Percentiles rank a stretch among this genome's conserved stretches.
These are phyloP conservation scores for Aspergillus vadensis DNA, from an alignment of 2,329 filamentous ascomycete species.

Conservation along the genomic window DNA sequence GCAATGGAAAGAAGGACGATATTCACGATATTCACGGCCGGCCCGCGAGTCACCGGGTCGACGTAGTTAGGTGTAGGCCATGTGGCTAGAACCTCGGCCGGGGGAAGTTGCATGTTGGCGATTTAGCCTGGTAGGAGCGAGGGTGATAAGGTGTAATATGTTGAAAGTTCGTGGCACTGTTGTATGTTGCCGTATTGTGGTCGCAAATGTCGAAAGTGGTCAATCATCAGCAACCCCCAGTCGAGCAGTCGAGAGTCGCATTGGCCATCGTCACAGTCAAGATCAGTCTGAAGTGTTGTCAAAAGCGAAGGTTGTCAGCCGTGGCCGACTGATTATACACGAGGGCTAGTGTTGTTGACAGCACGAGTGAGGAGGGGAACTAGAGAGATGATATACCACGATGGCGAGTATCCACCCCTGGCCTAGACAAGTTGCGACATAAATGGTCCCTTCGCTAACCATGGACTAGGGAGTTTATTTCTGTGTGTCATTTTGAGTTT, in stretches of 20 bases:
- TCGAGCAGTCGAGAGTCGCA: constrained; percentile 5
- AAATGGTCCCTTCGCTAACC: constrained; percentile 6
- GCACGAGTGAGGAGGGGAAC: constrained; percentile 1
- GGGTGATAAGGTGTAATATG: neutral
- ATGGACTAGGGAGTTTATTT: neutral
- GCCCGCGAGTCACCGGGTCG: constrained; percentile 49
- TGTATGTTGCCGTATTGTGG: neutral
- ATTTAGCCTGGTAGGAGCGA: constrained; percentile 1
- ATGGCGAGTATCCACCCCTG: constrained; percentile 1
- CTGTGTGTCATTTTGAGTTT: constrained; percentile 8
- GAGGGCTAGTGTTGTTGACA: neutral
- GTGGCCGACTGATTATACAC: neutral
- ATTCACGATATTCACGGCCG: constrained; percentile 46
- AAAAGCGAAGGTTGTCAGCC: neutral
- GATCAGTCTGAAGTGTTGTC: neutral
- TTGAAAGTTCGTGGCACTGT: neutral
- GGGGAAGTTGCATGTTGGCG: constrained; percentile 42
- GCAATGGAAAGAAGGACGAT: constrained; percentile 44
- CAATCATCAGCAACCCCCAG: constrained; percentile 14
- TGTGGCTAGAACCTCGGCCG: constrained; percentile 42
- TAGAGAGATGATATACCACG: constrained; percentile 13
- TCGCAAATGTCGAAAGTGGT: neutral
- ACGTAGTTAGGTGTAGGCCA: constrained; percentile 54
- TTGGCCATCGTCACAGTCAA: constrained; percentile 14
- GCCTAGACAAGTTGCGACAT: neutral